Base-by-base conservation (phyloP, 140 eudicot genomes). In the Anethum foeniculum region DNA sequence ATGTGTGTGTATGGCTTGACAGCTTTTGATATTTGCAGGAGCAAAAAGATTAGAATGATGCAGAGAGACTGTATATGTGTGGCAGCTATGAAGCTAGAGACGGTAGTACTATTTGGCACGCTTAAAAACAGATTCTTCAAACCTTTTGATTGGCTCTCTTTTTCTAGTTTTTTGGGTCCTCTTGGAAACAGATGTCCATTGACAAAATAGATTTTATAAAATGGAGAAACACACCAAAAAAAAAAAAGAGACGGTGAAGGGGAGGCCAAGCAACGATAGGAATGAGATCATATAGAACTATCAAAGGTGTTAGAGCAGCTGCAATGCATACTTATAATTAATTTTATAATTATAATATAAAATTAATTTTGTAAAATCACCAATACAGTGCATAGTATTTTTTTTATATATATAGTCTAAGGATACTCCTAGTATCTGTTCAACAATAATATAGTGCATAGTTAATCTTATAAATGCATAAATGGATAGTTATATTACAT, bases 101-200 rank as follows among this genome's bases (percentile, higher is more conserved):
- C 12, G 7, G 14, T 0, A 21, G 14, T 0, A 1, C 25, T 56
- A 58, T 58, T 23, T 58, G 67, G 67, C 67, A 56, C 27, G 65
- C 28, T 56, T 21, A 7, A 56, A 56, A 23, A 21, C 65, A 58
- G 30, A 23, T 21, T 58, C 67, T 58, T 58, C 28, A 7, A n/a
- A 58, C 30, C 67, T 56, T 56, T 56, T 56, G 65, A 23, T 23
- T 56, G 65, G 28, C 67, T 23, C 67, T 58, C 8, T 58, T 58
- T 58, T 58, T n/a, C 67, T 58, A 58, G 67, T 58, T 58, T 58
- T 58, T 58, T 58, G 67, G 67, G 67, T 58, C 32, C 67, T 54
- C 62, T 58, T 58, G 1, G 30, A 58, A 56, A 56, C 65, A 23
- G 65, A 56, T 56, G 65, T 21, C 5, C 14, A 58, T 58, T 58